Conservation (phyloP, 2,329 filamentous ascomycete genomes). For the Daldinia eschscholtzii region DNA sequence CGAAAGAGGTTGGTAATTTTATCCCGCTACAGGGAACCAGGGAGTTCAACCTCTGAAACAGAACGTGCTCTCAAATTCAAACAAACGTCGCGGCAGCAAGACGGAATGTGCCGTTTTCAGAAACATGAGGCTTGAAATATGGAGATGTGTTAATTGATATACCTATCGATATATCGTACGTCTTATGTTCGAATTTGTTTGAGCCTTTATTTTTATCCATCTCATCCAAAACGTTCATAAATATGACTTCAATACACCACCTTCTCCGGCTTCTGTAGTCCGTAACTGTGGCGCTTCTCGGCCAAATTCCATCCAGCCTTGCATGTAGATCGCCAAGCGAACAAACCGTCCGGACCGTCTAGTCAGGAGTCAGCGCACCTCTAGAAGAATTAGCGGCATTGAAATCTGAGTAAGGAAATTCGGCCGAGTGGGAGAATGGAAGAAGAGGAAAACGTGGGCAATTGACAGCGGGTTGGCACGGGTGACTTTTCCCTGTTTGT, state of each 20-base stretch:
- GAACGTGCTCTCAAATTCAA: slow-evolving; percentile 33
- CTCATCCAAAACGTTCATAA: background rate
- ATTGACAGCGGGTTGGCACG: slow-evolving; percentile 26
- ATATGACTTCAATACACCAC: background rate
- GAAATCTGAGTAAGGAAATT: slow-evolving; percentile 10
- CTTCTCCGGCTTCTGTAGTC: background rate
- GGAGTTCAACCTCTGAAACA: slow-evolving; percentile 33
- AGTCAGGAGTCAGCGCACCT: slow-evolving; percentile 35
- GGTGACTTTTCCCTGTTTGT: slow-evolving; percentile 27
- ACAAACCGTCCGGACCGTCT: slow-evolving; percentile 12
- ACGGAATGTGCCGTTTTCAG: slow-evolving; percentile 37
- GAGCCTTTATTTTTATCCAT: background rate
- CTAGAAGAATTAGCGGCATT: slow-evolving; percentile 7
- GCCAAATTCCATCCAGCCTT: slow-evolving; percentile 36
- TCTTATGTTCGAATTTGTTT: background rate
- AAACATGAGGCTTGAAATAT: background rate
- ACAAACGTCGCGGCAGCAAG: slow-evolving; percentile 29
- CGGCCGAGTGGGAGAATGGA: slow-evolving; percentile 18
- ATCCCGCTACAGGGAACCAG: background rate
- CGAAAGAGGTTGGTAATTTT: slow-evolving; percentile 30
- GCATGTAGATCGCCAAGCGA: slow-evolving; percentile 28
- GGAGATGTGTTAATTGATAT: background rate
- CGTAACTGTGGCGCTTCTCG: slow-evolving; percentile 26
- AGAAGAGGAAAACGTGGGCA: slow-evolving; percentile 17
- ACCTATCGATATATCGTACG: background rate